Conservation (phyloP, 1,284 basidiomycete species). For the Tylopilus orsonianus region DNA sequence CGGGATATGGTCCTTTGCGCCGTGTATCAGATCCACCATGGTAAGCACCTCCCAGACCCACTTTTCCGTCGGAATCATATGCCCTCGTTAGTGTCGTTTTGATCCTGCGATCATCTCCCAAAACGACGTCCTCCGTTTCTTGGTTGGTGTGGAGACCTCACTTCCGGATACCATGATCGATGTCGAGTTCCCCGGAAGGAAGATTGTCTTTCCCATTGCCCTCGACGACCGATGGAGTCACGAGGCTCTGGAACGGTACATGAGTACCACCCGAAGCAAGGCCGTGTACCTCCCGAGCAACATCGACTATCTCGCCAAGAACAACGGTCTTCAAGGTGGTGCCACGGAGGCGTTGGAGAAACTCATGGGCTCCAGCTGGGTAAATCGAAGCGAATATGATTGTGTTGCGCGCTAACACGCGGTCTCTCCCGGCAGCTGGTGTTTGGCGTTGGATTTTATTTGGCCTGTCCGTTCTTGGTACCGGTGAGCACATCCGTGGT, state of each 20-base stretch:
- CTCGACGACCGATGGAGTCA: constrained; percentile 61
- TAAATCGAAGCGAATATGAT: constrained; percentile 25
- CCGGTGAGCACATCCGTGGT: constrained; percentile 41
- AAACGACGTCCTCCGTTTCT: constrained; percentile 38
- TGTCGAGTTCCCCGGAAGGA: constrained; percentile 50
- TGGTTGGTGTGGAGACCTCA: constrained; percentile 39
- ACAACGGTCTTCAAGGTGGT: constrained; percentile 56
- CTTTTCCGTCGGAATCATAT: not conserved
- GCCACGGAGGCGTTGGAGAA: constrained; percentile 44
- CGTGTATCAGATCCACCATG: constrained; percentile 61
- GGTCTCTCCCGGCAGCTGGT: constrained; percentile 48
- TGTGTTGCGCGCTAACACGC: constrained; percentile 6
- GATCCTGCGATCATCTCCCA: constrained; percentile 45
- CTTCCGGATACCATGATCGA: constrained; percentile 42
- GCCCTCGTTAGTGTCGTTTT: constrained; percentile 46
- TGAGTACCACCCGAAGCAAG: constrained; percentile 50
- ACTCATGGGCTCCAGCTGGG: constrained; percentile 50
- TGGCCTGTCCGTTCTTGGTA: constrained; percentile 60
- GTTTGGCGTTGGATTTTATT: constrained; percentile 61
- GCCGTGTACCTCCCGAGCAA: constrained; percentile 72
- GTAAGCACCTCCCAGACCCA: constrained; percentile 24
- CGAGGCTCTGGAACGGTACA: constrained; percentile 58
- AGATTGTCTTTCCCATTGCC: constrained; percentile 60
- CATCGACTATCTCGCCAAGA: constrained; percentile 62
- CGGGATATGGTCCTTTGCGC: constrained; percentile 47